Conservation (phyloP, 495 filamentous ascomycete genomes). For the Hypoxylon intermedium region DNA sequence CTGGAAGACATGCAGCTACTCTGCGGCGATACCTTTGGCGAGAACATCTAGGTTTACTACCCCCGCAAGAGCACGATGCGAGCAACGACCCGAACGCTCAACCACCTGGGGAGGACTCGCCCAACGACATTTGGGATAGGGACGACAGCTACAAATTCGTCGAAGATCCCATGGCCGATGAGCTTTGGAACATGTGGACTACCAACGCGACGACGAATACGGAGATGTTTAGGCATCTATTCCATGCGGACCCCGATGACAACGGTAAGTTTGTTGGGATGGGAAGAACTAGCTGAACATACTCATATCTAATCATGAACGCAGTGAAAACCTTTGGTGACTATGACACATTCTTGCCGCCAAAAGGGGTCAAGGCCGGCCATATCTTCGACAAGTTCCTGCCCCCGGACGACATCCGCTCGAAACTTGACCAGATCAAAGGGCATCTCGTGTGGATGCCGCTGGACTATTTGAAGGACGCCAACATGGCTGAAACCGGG, state of each 20-base stretch:
- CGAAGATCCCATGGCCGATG: constrained; percentile 78
- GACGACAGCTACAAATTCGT: constrained; percentile 76
- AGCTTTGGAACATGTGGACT: constrained; percentile 87
- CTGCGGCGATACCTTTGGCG: constrained; percentile 88
- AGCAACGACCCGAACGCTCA: constrained; percentile 78
- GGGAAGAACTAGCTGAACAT: neutral
- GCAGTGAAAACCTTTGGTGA: constrained; percentile 84
- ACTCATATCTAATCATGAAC: constrained; percentile 13
- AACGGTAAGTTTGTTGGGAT: constrained; percentile 57
- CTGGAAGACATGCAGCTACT: constrained; percentile 77
- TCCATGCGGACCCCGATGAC: constrained; percentile 93
- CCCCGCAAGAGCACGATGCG: constrained; percentile 75
- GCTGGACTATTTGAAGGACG: constrained; percentile 82
- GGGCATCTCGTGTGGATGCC: constrained; percentile 98
- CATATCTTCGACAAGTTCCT: constrained; percentile 83
- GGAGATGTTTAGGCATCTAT: constrained; percentile 81
- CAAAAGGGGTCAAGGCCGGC: constrained; percentile 74
- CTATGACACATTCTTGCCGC: constrained; percentile 78
- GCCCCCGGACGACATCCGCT: constrained; percentile 70
- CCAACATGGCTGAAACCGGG: constrained; percentile 89
- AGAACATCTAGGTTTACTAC: constrained; percentile 87
- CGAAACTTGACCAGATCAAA: constrained; percentile 78
- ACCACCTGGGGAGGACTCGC: constrained; percentile 72
- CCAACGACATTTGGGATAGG: constrained; percentile 70
- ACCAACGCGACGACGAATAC: constrained; percentile 78